These are phyloP conservation scores for Suhomyces pyralidae DNA, from an alignment of 805 yeast genomes.

Conservation along the genomic window DNA sequence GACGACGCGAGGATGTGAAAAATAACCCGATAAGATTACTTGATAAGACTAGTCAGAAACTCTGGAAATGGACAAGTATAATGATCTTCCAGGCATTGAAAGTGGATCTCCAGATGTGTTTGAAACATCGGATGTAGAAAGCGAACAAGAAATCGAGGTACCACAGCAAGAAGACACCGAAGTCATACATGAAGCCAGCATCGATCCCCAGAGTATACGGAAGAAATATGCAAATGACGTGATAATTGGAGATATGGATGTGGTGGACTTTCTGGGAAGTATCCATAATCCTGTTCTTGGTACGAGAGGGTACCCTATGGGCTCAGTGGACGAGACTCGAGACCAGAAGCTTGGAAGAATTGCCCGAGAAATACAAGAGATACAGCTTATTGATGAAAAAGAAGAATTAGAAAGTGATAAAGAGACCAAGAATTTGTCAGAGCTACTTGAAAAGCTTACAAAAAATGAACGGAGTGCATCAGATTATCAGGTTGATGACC, in stretches of 20 bases:
- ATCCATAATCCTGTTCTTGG: conserved; percentile 15
- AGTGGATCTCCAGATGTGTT: conserved; percentile 33
- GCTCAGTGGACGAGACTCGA: conserved; percentile 30
- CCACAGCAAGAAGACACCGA: conserved; percentile 1
- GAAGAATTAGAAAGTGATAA: background rate
- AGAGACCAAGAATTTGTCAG: conserved; percentile 1
- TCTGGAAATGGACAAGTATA: conserved; percentile 12
- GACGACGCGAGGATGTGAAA: background rate
- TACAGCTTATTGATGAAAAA: conserved; percentile 14
- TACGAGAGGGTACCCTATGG: conserved; percentile 22
- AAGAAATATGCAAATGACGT: conserved; percentile 7
- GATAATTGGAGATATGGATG: conserved; percentile 19
- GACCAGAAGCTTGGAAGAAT: conserved; percentile 39
- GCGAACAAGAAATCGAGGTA: conserved; percentile 8
- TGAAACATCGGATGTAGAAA: conserved; percentile 47
- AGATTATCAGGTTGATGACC: background rate
- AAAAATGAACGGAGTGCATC: background rate
- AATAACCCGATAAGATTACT: background rate
- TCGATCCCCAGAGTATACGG: background rate
- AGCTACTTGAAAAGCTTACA: conserved; percentile 1
- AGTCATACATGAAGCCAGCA: background rate
- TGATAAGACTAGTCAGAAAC: too few relatives aligned
- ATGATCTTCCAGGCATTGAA: conserved; percentile 14
- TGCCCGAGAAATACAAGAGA: conserved; percentile 36
- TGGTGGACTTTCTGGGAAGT: conserved; percentile 38